Evolutionary conservation across 768 basidiomycete species (phyloP), one percentile per base, ranked within the genome.

Genomic region (Termitomyces sp.): DNA sequence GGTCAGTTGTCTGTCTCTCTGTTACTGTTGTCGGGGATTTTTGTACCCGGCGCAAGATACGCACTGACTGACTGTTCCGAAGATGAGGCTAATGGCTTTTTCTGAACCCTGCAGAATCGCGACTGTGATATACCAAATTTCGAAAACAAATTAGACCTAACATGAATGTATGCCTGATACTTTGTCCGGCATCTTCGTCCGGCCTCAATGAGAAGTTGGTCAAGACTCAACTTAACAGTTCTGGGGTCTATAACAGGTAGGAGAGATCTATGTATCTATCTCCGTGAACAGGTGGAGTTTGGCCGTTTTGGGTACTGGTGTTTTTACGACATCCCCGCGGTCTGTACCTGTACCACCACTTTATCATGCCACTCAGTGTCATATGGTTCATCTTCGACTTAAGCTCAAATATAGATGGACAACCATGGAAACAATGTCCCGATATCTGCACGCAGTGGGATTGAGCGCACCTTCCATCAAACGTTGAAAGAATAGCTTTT

Each of bases 401-500:
- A 21, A 63, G 50, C 41, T 50, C 50, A 17, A 65, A 60, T 14
- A 30, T 48, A 71, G 73, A 38, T 61, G 60, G 53, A 62, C 66
- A 45, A 75, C 71, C 23, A 68, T 65, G 10, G 4, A 5, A 47
- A 48, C 57, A 10, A 66, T 66, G 57, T 63, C 71, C 19, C 42
- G 61, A 15, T 53, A 64, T 31, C 65, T 69, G 23, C 60, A 74
- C 19, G 60, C 68, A 17, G 59, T 17, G 57, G 66, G 1, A 55
- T 61, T 5, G 46, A 64, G 5, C 53, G 58, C 14, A 64, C 63
- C 28, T 56, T 73, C 37, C 67, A 70, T 46, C 56, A 50, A 12
- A 64, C 64, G 14, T 63, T 74, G 50, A 68, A 67, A 50, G 60
- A 66, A 17, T 64, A 68, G 2, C 74, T 75, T 62, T 54, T 63